Conservation (phyloP, 768 basidiomycete genomes). For the Naganishia antarctica region DNA sequence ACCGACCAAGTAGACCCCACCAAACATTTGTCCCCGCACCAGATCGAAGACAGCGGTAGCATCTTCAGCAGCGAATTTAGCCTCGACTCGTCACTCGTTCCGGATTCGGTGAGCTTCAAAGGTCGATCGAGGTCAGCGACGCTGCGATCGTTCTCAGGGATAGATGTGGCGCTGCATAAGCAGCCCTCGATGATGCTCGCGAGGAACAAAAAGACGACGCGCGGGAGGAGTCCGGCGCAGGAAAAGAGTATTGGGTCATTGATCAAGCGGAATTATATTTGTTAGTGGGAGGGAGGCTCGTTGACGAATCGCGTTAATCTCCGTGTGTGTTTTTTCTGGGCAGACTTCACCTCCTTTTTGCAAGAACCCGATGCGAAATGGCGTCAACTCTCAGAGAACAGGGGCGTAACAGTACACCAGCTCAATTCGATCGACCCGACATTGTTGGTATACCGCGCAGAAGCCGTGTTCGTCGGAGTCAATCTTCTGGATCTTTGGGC, state of each 20-base stretch:
- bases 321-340: too few relatives aligned
- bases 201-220: not conserved
- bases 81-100: conserved; percentile 6
- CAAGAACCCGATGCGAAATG: conserved; percentile 99
- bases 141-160: conserved; percentile 1
- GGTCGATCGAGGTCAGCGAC: not conserved
- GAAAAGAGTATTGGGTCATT: conserved; percentile 80
- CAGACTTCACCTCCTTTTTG: conserved; percentile 82
- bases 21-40: not conserved
- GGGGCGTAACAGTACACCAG: conserved; percentile 90
- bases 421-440: conserved; percentile 96
- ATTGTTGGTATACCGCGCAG: conserved; percentile 88
- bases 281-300: conserved; percentile 33
- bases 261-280: conserved; percentile 90
- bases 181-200: conserved; percentile 4
- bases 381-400: conserved; percentile 70
- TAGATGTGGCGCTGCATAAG: conserved; percentile 14
- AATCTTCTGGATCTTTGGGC: conserved; percentile 91
- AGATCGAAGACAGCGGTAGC: conserved; percentile 1
- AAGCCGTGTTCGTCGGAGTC: conserved; percentile 94
- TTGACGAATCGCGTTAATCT: too few relatives aligned
- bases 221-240: conserved; percentile 53
- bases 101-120: not conserved
- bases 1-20: conserved; percentile 35
- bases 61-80: conserved; percentile 4